Base-by-base conservation (phyloP, 148 eudicot genomes). In the Cornus florida region DNA sequence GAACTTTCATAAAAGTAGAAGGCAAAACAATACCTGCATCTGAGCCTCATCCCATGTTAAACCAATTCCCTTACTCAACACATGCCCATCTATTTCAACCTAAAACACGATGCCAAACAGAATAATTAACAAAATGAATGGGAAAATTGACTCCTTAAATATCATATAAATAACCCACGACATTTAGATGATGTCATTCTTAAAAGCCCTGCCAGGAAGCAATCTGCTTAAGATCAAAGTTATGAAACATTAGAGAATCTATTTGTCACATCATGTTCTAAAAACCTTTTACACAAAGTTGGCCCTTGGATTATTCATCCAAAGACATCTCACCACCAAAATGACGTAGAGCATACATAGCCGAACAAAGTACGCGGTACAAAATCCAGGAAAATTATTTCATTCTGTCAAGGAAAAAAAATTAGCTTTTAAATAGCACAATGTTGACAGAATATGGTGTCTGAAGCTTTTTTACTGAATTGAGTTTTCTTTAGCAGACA, bases 61-160 rank as follows among this genome's bases (percentile, higher is more conserved):
- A 56, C 94, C 97, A 32, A 84, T 75, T 79, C 98, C 98, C 75
- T 86, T 88, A 75, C 97, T 94, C 59, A 87, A 75, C 72, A 93
- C 89, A 75, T 95, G 90, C 73, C 98, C 98, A 78, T 95, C 92
- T 57, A 95, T 83, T 87, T 90, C 94, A 62, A 91, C 98, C 98
- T 93, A 73, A 81, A 79, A 68, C 28, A 82, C 46, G 57, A 69
- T 53, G 71, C 71, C 71, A 33, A 35, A 76, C 2, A 70, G 19
- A 69, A 69, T 56, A 41, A 10, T 70, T 1, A 53, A 39, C 38
- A 32, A 35, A 60, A n/a, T 57, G 22, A 39, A 38, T 11, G 11
- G 48, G 59, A 67, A 62, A 64, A 16, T 9, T 50, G 57, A 10
- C 11, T 10, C 13, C 57, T 10, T 9, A 8, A 50, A 50, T 16